A percentile compares a stretch with the other conserved stretches of the same genome.
These are phyloP conservation scores for Carex littledalei DNA, from an alignment of 176 grass and related monocot species.

Conservation along the genomic window DNA sequence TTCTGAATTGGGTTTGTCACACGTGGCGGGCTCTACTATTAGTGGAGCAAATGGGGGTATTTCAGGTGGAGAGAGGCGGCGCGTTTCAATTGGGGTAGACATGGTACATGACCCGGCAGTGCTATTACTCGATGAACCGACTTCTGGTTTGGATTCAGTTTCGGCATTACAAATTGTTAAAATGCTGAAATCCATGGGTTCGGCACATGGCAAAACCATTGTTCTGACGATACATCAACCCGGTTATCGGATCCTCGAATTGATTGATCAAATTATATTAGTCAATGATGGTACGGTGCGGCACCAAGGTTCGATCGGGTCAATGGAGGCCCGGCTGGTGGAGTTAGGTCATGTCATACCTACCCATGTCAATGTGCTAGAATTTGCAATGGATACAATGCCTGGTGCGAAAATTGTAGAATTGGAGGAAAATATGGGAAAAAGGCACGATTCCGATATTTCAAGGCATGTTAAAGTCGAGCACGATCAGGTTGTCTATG, in stretches of 20 bases:
- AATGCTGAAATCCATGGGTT: slow-evolving; percentile 69
- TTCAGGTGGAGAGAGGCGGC: slow-evolving; percentile 66
- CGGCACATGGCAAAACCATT: slow-evolving; percentile 44
- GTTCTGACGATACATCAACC: slow-evolving; percentile 92
- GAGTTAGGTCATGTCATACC: slow-evolving; percentile 56
- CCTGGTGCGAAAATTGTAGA: not conserved
- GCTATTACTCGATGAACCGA: slow-evolving; percentile 88
- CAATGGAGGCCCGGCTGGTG: slow-evolving; percentile 43
- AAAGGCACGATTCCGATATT: not conserved
- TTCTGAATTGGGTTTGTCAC: slow-evolving; percentile 51
- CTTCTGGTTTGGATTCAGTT: slow-evolving; percentile 67
- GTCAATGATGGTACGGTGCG: slow-evolving; percentile 56
- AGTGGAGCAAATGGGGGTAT: slow-evolving; percentile 23
- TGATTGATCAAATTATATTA: slow-evolving; percentile 66
- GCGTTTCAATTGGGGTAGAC: slow-evolving; percentile 83
- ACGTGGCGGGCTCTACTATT: slow-evolving; percentile 49
- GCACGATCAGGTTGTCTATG: slow-evolving; percentile 27
- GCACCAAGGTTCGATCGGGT: slow-evolving; percentile 62
- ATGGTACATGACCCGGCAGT: slow-evolving; percentile 82
- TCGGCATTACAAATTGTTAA: slow-evolving; percentile 76
- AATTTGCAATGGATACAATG: slow-evolving; percentile 86
- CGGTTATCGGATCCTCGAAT: slow-evolving; percentile 75
- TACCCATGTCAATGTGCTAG: slow-evolving; percentile 76
- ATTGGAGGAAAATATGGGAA: not conserved
- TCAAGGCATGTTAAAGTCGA: not conserved